Base-by-base conservation (phyloP, 371 early-diverging fungal species). In the Blakeslea trispora region DNA sequence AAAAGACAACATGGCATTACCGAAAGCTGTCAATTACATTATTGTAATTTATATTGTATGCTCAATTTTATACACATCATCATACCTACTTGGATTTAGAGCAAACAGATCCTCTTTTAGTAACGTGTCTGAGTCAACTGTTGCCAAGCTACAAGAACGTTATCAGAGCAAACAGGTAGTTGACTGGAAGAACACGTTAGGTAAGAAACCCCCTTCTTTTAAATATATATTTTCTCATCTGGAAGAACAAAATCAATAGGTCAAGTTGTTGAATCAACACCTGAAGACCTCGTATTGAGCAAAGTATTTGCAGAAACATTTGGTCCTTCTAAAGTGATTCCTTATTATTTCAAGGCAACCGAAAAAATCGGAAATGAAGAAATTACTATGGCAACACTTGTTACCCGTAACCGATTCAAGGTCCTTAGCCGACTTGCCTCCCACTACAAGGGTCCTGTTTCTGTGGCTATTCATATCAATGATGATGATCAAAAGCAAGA, bases 271-370 rank as follows among this genome's bases (percentile, higher is more conserved):
- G 57, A 52, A 28, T 44, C 68, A 19, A 72, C 72, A 56, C 58
- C 76, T 1, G 83, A 84, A 59, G 72, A 77, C 18, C 77, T 81
- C 40, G 61, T 83, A 40, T 63, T 84, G 61, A 75, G 79, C 40
- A 87, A 87, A 55, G 74, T 85, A 7, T 87, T 82, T 57, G 71
- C 81, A 17, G 83, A 83, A 41, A 75, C 86, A 0, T 79, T 87
- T 82, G 79, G 81, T 10, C 87, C 87, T 13, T 80, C 77, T 45
- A 74, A 82, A 41, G 72, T 85, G 50, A 83, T 79, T 18, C 86
- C 87, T 6, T 84, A 83, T 53, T 85, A 81, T 55, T 81, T 73
- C 59, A 68, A 71, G 50, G 82, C 85, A 0, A 66, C 72, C 22
- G 61, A 70, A n/a, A 23, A 47, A 44, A 74, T 82, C 50, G 76